These are phyloP conservation scores for Aspergillus bridgeri DNA, from an alignment of 495 filamentous ascomycete genomes.

Conservation along the genomic window DNA sequence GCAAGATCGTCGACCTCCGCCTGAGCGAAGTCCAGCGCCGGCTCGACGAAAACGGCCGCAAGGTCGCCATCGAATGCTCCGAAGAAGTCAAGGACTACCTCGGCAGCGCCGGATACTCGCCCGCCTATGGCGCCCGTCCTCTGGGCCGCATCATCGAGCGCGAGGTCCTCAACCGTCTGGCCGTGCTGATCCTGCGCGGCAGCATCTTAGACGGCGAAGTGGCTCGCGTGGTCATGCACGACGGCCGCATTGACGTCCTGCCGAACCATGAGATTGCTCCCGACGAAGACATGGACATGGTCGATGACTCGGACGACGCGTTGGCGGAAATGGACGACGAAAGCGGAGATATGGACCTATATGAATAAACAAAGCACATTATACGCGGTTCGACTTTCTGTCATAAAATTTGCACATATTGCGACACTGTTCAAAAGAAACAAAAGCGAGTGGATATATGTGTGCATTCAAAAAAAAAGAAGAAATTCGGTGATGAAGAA, in stretches of 20 bases:
- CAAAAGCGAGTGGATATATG: too few species aligned
- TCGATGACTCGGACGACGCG: conserved; percentile 66
- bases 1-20: conserved; percentile 91
- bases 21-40: conserved; percentile 88
- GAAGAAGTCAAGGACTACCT: conserved; percentile 87
- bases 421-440: not conserved
- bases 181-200: conserved; percentile 83
- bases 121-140: conserved; percentile 89
- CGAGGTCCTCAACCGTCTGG: conserved; percentile 90
- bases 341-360: conserved; percentile 69
- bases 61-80: conserved; percentile 71
- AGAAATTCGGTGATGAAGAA: not conserved
- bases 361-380: conserved; percentile 41
- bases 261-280: conserved; percentile 75
- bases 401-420: not conserved
- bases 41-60: conserved; percentile 72
- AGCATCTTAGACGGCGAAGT: conserved; percentile 79
- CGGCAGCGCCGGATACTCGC: conserved; percentile 83
- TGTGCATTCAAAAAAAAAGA: too few species aligned
- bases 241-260: conserved; percentile 72
- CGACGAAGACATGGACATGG: conserved; percentile 67
- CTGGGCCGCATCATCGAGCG: conserved; percentile 87
- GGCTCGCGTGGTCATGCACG: conserved; percentile 71
- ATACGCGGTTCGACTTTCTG: not conserved
- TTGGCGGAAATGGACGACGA: conserved; percentile 61